Evolutionary conservation across 2,329 filamentous ascomycete genomes (phyloP).

Genomic region (Tolypocladium pustulatum): DNA sequence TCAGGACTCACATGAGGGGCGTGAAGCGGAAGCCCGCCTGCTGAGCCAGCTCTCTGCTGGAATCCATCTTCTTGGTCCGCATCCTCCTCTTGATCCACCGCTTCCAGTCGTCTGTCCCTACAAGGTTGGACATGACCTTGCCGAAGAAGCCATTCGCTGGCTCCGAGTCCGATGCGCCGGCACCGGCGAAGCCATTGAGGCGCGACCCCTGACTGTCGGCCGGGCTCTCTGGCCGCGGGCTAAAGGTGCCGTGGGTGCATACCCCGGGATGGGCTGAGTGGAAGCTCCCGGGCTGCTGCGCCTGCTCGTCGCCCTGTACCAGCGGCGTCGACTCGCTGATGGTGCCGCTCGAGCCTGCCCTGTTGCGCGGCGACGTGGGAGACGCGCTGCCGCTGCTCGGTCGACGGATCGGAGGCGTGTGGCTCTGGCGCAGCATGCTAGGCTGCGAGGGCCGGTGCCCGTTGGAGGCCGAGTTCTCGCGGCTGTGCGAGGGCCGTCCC

Average conservation of each 20-base stretch:
- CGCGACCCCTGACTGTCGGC: constrained; percentile 16
- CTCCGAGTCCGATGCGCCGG: constrained; percentile 21
- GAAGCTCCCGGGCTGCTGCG: constrained; percentile 8
- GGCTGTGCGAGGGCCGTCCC: constrained; percentile 15
- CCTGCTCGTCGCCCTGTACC: constrained; percentile 16
- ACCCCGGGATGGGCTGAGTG: constrained; percentile 31
- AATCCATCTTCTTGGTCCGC: constrained; percentile 57
- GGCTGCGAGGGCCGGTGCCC: constrained; percentile 30
- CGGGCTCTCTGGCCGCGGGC: constrained; percentile 50
- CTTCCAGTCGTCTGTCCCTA: constrained; percentile 34
- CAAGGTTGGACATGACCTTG: constrained; percentile 24
- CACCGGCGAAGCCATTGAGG: constrained; percentile 17
- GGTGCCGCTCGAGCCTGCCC: constrained; percentile 3
- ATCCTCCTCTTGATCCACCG: constrained; percentile 40
- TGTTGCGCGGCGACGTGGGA: not conserved
- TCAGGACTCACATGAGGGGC: constrained; percentile 53
- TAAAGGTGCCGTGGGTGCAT: constrained; percentile 70
- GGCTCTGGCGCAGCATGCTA: constrained; percentile 35
- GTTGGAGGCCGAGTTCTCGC: constrained; percentile 14
- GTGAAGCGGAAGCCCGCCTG: constrained; percentile 65
- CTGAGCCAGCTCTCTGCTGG: constrained; percentile 61
- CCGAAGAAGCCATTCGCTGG: constrained; percentile 26
- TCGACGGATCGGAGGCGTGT: constrained; percentile 19
- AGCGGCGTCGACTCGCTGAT: constrained; percentile 42
- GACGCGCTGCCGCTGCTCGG: constrained; percentile 8